phyloP scores from a whole-genome alignment of 106 monocot genomes.

The Phalaenopsis aphrodite region DNA sequence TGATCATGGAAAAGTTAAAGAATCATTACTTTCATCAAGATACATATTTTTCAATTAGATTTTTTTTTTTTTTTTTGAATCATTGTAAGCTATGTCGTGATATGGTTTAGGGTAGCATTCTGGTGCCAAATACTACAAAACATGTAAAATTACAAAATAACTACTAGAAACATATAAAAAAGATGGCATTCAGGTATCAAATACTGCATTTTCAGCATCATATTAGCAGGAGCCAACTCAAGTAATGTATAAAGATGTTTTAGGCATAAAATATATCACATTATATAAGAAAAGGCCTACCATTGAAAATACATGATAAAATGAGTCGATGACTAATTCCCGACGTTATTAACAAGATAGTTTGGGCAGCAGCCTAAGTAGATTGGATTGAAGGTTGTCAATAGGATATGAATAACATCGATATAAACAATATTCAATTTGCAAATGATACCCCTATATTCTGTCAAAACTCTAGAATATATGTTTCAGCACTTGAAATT shows the following conservation, averaged over 20 bases:
- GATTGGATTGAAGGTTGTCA: background rate
- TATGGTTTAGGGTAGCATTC: too few relatives aligned
- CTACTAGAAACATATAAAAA: background rate
- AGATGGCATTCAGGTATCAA: background rate
- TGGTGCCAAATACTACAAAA: too few relatives aligned
- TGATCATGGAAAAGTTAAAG: background rate
- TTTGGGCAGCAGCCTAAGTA: background rate
- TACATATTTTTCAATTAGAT: background rate
- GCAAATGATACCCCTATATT: background rate
- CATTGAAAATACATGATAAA: background rate
- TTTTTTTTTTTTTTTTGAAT: background rate
- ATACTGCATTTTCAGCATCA: background rate
- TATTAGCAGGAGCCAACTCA: background rate
- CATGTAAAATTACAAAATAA: background rate
- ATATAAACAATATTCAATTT: background rate
- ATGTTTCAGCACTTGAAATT: background rate
- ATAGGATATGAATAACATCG: background rate
- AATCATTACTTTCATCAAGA: background rate
- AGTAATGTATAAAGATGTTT: background rate
- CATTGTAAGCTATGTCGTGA: background rate
- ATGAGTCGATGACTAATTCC: background rate
- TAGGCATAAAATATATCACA: background rate
- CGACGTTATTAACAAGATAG: background rate
- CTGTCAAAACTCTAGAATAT: too few relatives aligned
- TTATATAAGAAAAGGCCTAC: background rate